Evolutionary conservation across 176 grass and related monocot species (phyloP).

Genomic region (Stipa capillata): DNA sequence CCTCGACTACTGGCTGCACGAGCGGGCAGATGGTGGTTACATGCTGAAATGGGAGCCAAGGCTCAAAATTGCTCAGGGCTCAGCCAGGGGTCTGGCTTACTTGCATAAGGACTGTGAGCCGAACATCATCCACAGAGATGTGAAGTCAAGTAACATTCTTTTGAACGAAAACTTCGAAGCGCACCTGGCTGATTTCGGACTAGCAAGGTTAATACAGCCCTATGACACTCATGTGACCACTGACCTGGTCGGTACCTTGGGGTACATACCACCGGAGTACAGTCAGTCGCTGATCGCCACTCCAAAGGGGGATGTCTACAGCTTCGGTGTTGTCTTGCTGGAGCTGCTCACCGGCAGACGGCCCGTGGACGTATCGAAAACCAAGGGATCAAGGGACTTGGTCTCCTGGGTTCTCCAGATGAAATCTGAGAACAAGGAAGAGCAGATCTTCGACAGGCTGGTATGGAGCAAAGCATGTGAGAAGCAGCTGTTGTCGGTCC

Average conservation of each 20-base stretch:
- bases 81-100: slow-evolving; percentile 80
- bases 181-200: slow-evolving; percentile 89
- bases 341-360: slow-evolving; percentile 71
- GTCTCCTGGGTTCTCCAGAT: slow-evolving; percentile 81
- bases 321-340: slow-evolving; percentile 82
- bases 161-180: slow-evolving; percentile 84
- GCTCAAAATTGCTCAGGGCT: slow-evolving; percentile 79
- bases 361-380: slow-evolving; percentile 69
- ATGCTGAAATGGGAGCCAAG: slow-evolving; percentile 79
- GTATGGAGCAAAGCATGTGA: slow-evolving; percentile 67
- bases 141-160: slow-evolving; percentile 97
- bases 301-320: slow-evolving; percentile 81
- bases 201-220: slow-evolving; percentile 78
- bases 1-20: slow-evolving; percentile 95
- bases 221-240: slow-evolving; percentile 96
- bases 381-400: slow-evolving; percentile 68
- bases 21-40: slow-evolving; percentile 54
- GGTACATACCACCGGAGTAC: slow-evolving; percentile 93
- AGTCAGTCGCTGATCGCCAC: slow-evolving; percentile 76
- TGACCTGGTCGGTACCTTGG: slow-evolving; percentile 80
- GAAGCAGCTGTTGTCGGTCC: slow-evolving; percentile 66
- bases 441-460: slow-evolving; percentile 53
- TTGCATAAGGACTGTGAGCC: slow-evolving; percentile 88
- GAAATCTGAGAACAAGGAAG: slow-evolving; percentile 81
- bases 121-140: slow-evolving; percentile 89